Evolutionary conservation across 345 rosid species (phyloP), one percentile per base, ranked within the genome.

Genomic region (Eucalyptus globulus): DNA sequence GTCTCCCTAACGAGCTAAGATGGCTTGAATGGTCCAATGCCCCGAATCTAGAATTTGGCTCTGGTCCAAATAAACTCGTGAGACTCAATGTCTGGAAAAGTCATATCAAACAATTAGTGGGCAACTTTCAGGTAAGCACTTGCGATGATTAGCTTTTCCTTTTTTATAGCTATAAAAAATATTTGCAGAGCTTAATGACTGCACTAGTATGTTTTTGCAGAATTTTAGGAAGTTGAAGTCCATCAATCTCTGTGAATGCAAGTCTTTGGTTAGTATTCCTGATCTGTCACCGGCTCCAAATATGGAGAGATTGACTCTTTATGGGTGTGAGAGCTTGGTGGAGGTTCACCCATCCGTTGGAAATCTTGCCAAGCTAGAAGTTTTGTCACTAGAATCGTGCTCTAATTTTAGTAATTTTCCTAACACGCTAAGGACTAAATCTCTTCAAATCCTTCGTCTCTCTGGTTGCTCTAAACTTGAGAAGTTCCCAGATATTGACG

Each of bases 361-460:
- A 67, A 8, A 67, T n/a, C 76, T 67, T 67, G 17, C 0, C 37
- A n/a, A 67, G 21, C 4, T 67, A n/a, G 1, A n/a, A 6, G 4
- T n/a, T n/a, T n/a, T 67, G 11, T 67, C 1, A 0, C 21, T 67
- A 8, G 0, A 4, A 4, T 7, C 9, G 1, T 7, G 76, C 76
- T 14, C 10, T 15, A n/a, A 67, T 67, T 1, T 67, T 67, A n/a
- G 76, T 14, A n/a, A 4, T 8, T 67, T 67, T n/a, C 76, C 76
- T 1, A 15, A 8, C 9, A 15, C 6, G 1, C 40, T 67, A 6
- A n/a, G 8, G 76, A n/a, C 21, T 14, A n/a, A 14, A 8, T 14
- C 76, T n/a, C 50, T 49, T 49, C 15, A 49, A 49, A 49, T 13
- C 50, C 50, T 49, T 13, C 6, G 15, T 49, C 50, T 49, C 50